Evolutionary conservation across 768 basidiomycete genomes (phyloP), one percentile per base, ranked within the genome.

Genomic region (Boletus reticuloceps): DNA sequence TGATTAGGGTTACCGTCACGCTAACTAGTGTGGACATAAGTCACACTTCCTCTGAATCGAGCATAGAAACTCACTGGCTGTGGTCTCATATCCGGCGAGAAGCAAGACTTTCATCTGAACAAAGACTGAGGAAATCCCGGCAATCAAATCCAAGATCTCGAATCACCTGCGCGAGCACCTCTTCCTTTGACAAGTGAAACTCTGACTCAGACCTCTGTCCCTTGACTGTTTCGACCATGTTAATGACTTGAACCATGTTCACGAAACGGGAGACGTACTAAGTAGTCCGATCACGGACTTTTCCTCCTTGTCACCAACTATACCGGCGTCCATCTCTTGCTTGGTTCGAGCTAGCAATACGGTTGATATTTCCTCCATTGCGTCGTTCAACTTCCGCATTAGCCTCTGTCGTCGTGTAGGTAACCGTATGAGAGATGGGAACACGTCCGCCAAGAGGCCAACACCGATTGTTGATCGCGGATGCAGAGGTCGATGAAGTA

Each of bases 281-380:
- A 70, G 41, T 0, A 62, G 39, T 38, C 68, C 65, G 5, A 70
- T 69, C 11, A 70, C 49, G 1, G 69, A 69, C 27, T 53, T 64
- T 5, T 68, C 68, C 22, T 62, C 66, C 31, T 66, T 58, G n/a
- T 47, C 64, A 1, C 50, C 60, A 32, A 64, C 56, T 0, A 61
- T 57, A 17, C 57, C 57, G 0, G 59, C 53, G 10, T 71, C 70
- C 36, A 69, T 60, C 44, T 72, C 77, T 38, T 64, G 62, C 51
- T 72, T 66, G 7, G 69, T 75, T 54, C 72, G 69, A 25, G 71
- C 66, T 6, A 81, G 55, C 2, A 82, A 56, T 6, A 66, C 66
- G 40, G 72, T 69, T 0, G 77, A 79, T 39, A 82, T 79, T 2
- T 66, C 67, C 3, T 66, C 63, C 72, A 79, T 72, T 1, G 74